Conservation (phyloP, 2,329 filamentous ascomycete genomes). For the Blastomyces gilchristii region DNA sequence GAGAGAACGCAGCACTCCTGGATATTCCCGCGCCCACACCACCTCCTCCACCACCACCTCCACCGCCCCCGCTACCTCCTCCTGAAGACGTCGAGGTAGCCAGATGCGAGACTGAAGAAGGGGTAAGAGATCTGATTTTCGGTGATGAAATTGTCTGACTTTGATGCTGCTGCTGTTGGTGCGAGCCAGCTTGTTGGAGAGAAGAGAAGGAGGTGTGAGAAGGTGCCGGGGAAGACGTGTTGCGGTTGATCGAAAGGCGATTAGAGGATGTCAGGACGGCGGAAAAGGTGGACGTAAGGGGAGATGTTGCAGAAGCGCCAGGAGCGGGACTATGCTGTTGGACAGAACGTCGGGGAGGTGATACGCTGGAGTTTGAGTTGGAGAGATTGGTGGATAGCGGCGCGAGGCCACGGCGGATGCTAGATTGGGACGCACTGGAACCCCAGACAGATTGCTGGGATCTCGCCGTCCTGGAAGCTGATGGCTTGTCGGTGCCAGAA, state of each 20-base stretch:
- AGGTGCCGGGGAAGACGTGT: constrained; percentile 45
- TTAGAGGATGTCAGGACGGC: constrained; percentile 42
- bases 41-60: constrained; percentile 43
- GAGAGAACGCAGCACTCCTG: constrained; percentile 50
- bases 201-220: constrained; percentile 46
- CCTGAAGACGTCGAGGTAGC: constrained; percentile 46
- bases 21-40: constrained; percentile 46
- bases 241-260: constrained; percentile 43
- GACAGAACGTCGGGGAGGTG: constrained; percentile 35
- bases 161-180: constrained; percentile 40
- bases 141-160: constrained; percentile 47
- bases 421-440: constrained; percentile 45
- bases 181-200: constrained; percentile 41
- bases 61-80: constrained; percentile 42
- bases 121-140: constrained; percentile 46
- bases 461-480: constrained; percentile 35
- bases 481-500: constrained; percentile 41
- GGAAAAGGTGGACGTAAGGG: constrained; percentile 44
- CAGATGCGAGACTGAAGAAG: constrained; percentile 46
- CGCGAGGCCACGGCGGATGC: constrained; percentile 47
- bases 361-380: constrained; percentile 31
- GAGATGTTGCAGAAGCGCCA: constrained; percentile 41
- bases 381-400: constrained; percentile 47
- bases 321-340: constrained; percentile 41
- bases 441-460: constrained; percentile 49